Evolutionary conservation across 306 rosid genomes (phyloP).

Genomic region (Lupinus albus): DNA sequence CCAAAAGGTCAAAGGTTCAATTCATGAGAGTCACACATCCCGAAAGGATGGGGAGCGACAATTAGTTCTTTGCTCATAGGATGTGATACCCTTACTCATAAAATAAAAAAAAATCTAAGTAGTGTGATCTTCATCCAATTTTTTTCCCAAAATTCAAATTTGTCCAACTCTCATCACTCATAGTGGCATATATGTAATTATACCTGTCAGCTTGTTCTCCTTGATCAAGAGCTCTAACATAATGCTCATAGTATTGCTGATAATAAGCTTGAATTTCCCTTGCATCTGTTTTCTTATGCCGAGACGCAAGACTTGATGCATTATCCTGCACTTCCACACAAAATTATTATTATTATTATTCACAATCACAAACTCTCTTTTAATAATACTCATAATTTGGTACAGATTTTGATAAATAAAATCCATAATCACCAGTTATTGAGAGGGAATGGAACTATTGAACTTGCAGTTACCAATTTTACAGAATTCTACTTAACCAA

Average conservation of each 20-base stretch:
- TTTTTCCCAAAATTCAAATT: no score
- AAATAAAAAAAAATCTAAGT: no score
- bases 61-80: no score
- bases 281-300: slow-evolving; percentile 88
- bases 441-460: slow-evolving; percentile 16
- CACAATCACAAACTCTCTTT: neutral
- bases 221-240: slow-evolving; percentile 85
- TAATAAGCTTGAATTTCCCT: slow-evolving; percentile 90
- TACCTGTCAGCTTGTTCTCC: slow-evolving; percentile 94
- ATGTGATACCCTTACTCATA: no score
- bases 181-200: neutral
- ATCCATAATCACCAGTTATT: neutral
- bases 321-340: slow-evolving; percentile 63
- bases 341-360: neutral
- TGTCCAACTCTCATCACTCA: no score
- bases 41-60: no score
- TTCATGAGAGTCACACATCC: no score
- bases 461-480: neutral
- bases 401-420: neutral
- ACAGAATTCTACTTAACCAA: neutral
- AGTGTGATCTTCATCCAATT: no score
- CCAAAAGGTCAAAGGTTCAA: no score
- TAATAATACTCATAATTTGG: neutral
- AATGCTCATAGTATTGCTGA: slow-evolving; percentile 89
- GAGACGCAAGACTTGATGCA: slow-evolving; percentile 68